Conservation (phyloP, 1,139 yeast genomes). For the Spathaspora jeffriesii region DNA sequence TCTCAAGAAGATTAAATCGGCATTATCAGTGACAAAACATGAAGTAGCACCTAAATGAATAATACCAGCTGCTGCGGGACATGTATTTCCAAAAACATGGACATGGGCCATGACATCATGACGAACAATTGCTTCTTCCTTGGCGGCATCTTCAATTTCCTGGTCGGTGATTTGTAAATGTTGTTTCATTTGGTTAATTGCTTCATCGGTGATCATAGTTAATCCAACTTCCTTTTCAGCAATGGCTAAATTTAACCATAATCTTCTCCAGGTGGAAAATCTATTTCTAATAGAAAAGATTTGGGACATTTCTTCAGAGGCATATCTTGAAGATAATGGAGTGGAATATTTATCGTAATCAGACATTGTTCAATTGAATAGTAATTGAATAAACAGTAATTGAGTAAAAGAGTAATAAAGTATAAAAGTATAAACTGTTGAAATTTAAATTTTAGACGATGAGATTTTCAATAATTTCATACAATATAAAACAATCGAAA, state of each 20-base stretch:
- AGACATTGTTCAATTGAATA: conserved; percentile 22
- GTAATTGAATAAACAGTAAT: conserved; percentile 2
- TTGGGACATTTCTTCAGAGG: conserved; percentile 94
- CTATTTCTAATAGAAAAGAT: conserved; percentile 92
- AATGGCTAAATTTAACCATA: conserved; percentile 94
- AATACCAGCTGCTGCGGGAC: conserved; percentile 97
- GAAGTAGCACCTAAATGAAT: conserved; percentile 99
- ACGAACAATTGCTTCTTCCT: conserved; percentile 97
- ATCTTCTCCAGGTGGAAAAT: conserved; percentile 97
- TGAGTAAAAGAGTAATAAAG: not conserved
- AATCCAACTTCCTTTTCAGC: conserved; percentile 95
- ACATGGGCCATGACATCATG: conserved; percentile 99
- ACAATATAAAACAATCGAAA: not conserved
- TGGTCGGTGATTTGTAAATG: conserved; percentile 87
- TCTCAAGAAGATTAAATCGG: conserved; percentile 93
- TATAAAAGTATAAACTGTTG: not conserved
- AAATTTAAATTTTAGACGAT: not conserved
- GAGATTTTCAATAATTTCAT: not conserved
- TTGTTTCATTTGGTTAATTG: conserved; percentile 79
- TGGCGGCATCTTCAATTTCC: conserved; percentile 84
- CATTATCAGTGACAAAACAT: conserved; percentile 97
- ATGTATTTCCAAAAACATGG: conserved; percentile 87
- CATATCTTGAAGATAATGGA: conserved; percentile 95
- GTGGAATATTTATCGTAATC: conserved; percentile 76
- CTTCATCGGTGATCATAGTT: conserved; percentile 82